Evolutionary conservation across 371 early-diverging fungal genomes (phyloP).

Genomic region (Polyrhizophydium stewartii): DNA sequence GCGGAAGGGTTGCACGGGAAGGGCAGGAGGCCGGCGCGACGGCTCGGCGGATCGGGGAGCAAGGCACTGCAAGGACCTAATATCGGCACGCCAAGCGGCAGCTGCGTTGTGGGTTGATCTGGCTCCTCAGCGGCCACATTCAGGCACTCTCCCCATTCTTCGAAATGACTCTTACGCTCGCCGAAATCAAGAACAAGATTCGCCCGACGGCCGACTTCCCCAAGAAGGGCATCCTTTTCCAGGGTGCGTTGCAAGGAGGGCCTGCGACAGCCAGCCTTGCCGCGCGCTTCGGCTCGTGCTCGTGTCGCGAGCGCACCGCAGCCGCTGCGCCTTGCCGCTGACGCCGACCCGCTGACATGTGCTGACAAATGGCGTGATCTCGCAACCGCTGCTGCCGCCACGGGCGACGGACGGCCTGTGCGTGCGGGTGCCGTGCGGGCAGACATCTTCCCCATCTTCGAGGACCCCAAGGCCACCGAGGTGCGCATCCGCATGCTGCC

Average conservation of each 20-base stretch:
- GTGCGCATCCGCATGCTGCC: constrained; percentile 13
- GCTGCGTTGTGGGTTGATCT: no score
- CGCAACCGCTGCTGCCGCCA: not conserved
- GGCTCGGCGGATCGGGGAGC: no score
- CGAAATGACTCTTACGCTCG: constrained; percentile 1
- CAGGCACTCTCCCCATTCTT: no score
- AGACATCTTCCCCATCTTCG: constrained; percentile 96
- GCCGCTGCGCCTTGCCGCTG: no score
- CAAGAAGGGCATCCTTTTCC: constrained; percentile 56
- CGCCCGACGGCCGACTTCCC: constrained; percentile 79
- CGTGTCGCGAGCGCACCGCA: not conserved
- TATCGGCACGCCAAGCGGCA: no score
- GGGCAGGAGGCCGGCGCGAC: no score
- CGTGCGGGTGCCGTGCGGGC: not conserved
- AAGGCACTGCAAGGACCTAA: no score
- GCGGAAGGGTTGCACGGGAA: no score
- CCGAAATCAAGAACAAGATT: constrained; percentile 35
- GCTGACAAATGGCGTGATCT: not conserved
- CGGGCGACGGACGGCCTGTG: not conserved
- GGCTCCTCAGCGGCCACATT: no score
- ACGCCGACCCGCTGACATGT: not conserved
- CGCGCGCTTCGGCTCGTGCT: not conserved
- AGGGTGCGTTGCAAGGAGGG: constrained; percentile 10
- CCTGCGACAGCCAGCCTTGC: not conserved
- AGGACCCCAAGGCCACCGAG: constrained; percentile 89